phyloP scores from a whole-genome alignment of 73 alveolate genomes.

The Stentor coeruleus region DNA sequence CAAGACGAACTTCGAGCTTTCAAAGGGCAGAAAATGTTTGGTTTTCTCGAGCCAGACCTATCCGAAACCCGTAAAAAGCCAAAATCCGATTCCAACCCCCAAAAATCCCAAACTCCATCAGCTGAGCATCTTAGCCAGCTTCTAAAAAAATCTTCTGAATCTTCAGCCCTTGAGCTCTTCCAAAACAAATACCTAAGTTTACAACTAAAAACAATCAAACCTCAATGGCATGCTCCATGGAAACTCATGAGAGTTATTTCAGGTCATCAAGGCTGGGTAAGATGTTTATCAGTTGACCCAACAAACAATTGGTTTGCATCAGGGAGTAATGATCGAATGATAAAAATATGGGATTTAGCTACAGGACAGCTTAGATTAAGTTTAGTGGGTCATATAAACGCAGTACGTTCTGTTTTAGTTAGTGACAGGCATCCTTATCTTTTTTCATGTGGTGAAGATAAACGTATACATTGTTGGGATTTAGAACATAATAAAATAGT shows the following conservation, averaged over 20 bases:
- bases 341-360: constrained; percentile 99
- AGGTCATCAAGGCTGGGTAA: constrained; percentile 99
- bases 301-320: constrained; percentile 96
- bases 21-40: background rate
- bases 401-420: constrained; percentile 64
- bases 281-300: constrained; percentile 95
- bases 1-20: background rate
- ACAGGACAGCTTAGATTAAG: constrained; percentile 93
- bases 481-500: constrained; percentile 96
- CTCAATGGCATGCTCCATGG: constrained; percentile 98
- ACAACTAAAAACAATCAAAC: constrained; percentile 67
- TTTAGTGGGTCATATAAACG: constrained; percentile 96
- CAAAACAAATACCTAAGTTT: constrained; percentile 33
- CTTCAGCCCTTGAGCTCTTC: background rate
- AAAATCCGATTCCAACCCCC: background rate
- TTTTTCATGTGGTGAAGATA: constrained; percentile 96
- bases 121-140: too few species aligned
- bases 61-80: background rate
- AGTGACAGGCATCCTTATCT: constrained; percentile 94
- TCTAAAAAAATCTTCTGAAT: background rate
- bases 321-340: constrained; percentile 96
- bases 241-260: constrained; percentile 94
- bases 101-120: background rate
- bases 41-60: background rate
- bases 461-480: constrained; percentile 96